phyloP scores from a whole-genome alignment of 306 rosid genomes.

The Citrullus amarus region DNA sequence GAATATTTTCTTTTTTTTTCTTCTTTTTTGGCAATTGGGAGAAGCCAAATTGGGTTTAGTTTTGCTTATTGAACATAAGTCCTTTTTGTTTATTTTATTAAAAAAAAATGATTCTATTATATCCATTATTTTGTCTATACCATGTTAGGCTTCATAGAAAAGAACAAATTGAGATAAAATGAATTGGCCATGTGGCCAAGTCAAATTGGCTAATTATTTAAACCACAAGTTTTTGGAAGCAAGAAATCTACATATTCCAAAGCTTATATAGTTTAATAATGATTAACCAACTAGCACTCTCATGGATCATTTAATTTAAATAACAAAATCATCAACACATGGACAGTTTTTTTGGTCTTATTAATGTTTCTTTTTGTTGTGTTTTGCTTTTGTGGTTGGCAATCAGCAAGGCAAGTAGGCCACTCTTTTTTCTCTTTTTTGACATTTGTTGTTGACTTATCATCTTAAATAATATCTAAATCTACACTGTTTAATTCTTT shows the following conservation, averaged over 20 bases:
- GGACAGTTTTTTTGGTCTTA: neutral
- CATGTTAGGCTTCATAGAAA: slow-evolving; percentile 4
- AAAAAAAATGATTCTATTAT: neutral
- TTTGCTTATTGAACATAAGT: neutral
- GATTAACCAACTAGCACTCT: neutral
- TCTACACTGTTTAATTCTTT: neutral
- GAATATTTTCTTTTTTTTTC: neutral
- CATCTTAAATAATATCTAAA: neutral
- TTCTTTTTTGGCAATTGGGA: neutral
- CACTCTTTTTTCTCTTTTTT: neutral
- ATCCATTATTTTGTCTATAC: neutral
- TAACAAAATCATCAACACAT: neutral
- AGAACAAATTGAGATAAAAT: neutral
- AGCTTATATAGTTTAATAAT: neutral
- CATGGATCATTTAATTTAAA: neutral
- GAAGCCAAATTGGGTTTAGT: neutral
- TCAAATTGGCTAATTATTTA: neutral
- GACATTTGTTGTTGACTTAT: neutral
- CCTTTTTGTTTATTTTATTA: neutral
- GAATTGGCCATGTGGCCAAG: neutral
- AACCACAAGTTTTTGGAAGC: neutral
- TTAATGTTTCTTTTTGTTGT: neutral
- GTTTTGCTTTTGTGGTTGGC: neutral
- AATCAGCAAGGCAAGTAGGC: neutral
- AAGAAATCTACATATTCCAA: neutral